A percentile compares a stretch with the other conserved stretches of the same genome.
These are phyloP conservation scores for Phlyctochytrium arcticum DNA, from an alignment of 192 early-diverging fungal species.

Conservation along the genomic window DNA sequence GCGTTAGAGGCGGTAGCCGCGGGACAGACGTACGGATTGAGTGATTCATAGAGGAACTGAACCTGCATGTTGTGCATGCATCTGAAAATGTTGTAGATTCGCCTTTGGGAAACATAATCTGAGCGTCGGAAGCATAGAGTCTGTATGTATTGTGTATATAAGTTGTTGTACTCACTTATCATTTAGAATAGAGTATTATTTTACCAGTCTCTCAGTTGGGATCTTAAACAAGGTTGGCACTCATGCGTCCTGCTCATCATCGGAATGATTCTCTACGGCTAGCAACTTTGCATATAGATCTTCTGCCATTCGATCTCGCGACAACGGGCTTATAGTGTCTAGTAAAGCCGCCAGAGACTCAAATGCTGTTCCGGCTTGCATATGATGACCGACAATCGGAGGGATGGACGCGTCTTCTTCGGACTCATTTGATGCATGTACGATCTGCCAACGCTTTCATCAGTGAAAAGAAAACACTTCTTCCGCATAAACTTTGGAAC, in stretches of 20 bases:
- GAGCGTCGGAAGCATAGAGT: not conserved
- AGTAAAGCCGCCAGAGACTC: constrained; percentile 28
- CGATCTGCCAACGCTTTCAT: too few relatives aligned
- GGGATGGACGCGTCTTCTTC: too few relatives aligned
- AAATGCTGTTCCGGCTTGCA: too few relatives aligned
- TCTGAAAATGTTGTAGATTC: not conserved
- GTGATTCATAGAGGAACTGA: too few relatives aligned
- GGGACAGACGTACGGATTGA: constrained; percentile 16
- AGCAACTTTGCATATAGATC: constrained; percentile 19
- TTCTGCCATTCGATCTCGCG: constrained; percentile 19
- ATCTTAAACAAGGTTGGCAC: not conserved
- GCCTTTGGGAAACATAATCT: not conserved
- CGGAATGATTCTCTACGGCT: constrained; percentile 1
- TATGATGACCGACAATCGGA: too few relatives aligned
- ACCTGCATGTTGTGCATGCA: too few relatives aligned
- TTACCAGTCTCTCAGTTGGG: not conserved
- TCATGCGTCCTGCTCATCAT: not conserved
- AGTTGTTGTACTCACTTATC: not conserved
- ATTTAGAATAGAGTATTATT: not conserved
- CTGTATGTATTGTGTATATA: not conserved
- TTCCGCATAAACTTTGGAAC: too few relatives aligned
- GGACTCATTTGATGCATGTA: not conserved
- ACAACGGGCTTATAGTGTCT: constrained; percentile 27
- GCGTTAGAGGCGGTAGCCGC: constrained; percentile 23
- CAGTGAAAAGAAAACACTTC: too few relatives aligned